These are phyloP conservation scores for Dissophora globulifera DNA, from an alignment of 192 early-diverging fungal genomes.

Conservation along the genomic window DNA sequence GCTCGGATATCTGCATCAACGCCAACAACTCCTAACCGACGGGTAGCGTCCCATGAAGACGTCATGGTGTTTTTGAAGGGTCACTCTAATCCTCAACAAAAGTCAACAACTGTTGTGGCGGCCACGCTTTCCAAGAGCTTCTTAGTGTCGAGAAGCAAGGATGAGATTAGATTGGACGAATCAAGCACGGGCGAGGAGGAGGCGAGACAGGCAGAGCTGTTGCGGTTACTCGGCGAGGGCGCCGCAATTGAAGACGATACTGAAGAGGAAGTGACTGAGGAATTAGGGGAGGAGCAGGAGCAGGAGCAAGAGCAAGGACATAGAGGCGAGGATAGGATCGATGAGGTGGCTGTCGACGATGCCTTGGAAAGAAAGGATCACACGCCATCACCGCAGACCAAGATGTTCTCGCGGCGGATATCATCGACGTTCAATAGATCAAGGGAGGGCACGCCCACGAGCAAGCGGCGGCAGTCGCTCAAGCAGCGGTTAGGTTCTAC, in stretches of 20 bases:
- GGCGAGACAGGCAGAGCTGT: constrained; percentile 17
- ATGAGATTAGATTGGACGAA: constrained; percentile 13
- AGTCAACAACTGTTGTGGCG: constrained; percentile 13
- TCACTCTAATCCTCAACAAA: constrained; percentile 5
- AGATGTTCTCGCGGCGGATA: background rate
- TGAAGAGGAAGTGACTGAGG: background rate
- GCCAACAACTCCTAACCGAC: background rate
- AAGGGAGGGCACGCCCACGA: constrained; percentile 2
- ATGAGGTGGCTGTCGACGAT: too few species aligned
- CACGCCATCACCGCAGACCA: background rate
- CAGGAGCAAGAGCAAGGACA: background rate
- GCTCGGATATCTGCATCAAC: background rate
- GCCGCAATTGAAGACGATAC: background rate
- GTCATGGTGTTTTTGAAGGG: constrained; percentile 14
- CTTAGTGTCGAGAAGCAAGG: background rate
- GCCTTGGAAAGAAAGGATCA: too few species aligned
- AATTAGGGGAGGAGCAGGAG: background rate
- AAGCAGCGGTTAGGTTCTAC: constrained; percentile 26
- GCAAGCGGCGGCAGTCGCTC: constrained; percentile 15
- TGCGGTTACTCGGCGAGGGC: constrained; percentile 25
- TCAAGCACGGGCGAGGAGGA: constrained; percentile 14
- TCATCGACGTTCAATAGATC: constrained; percentile 10
- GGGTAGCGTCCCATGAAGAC: constrained; percentile 17
- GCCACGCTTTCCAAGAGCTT: constrained; percentile 11
- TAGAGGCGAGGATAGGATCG: background rate